Percentiles rank a stretch among this genome's conserved stretches.
These are phyloP conservation scores for Bacidia rubella DNA, from an alignment of 495 filamentous ascomycete genomes.

Conservation along the genomic window DNA sequence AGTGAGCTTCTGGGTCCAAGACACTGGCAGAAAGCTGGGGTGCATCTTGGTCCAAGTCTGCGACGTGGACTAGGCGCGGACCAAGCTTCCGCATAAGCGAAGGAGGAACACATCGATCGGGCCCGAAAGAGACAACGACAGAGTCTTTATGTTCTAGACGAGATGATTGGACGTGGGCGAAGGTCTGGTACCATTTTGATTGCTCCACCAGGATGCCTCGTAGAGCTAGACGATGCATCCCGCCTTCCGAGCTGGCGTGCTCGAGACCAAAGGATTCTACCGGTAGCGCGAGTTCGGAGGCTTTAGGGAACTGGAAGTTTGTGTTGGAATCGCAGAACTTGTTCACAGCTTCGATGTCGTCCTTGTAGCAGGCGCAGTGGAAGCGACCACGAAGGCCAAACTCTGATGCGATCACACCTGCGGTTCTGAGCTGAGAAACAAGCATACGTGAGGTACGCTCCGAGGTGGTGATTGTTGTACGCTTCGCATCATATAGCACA, in stretches of 20 bases:
- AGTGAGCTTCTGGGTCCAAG: not conserved
- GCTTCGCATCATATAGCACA: slow-evolving; percentile 29
- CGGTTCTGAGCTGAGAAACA: slow-evolving; percentile 21
- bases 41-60: not conserved
- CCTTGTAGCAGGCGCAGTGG: slow-evolving; percentile 19
- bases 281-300: slow-evolving; percentile 21
- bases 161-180: slow-evolving; percentile 11
- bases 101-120: slow-evolving; percentile 30
- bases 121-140: slow-evolving; percentile 28
- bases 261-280: no score
- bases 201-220: slow-evolving; percentile 29
- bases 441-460: slow-evolving; percentile 16
- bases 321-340: slow-evolving; percentile 19
- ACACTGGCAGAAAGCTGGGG: not conserved
- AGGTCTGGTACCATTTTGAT: slow-evolving; percentile 30
- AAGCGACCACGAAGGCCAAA: slow-evolving; percentile 28
- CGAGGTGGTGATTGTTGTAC: slow-evolving; percentile 25
- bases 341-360: slow-evolving; percentile 9
- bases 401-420: slow-evolving; percentile 25
- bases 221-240: slow-evolving; percentile 24
- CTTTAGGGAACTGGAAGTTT: slow-evolving; percentile 28
- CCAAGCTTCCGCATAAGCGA: slow-evolving; percentile 20
- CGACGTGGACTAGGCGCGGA: slow-evolving; percentile 13
- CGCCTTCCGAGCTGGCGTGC: slow-evolving; percentile 19
- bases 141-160: slow-evolving; percentile 7